Percentiles rank a stretch among this genome's conserved stretches.
Evolutionary conservation across 2,329 filamentous ascomycete species (phyloP).

Genomic region (Colletotrichum abscissum): DNA sequence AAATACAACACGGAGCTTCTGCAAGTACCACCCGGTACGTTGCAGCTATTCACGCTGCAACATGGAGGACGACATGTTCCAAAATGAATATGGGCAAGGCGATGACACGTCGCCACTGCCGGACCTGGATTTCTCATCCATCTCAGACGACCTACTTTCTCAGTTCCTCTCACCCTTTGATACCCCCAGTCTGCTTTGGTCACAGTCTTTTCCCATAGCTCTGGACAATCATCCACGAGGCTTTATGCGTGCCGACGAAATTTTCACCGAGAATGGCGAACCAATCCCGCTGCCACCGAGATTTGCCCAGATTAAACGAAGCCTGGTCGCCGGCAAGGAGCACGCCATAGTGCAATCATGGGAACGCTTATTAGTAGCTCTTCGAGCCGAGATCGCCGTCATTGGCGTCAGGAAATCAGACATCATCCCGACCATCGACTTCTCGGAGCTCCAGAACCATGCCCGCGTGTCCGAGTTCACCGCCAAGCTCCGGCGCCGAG

Average conservation of each 20-base stretch:
- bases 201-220: constrained; percentile 34
- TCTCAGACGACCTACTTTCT: constrained; percentile 26
- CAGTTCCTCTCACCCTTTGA: constrained; percentile 33
- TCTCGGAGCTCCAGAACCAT: constrained; percentile 58
- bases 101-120: constrained; percentile 24
- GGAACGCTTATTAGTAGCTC: constrained; percentile 62
- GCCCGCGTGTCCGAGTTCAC: constrained; percentile 64
- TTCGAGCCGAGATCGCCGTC: constrained; percentile 63
- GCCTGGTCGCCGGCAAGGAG: constrained; percentile 66
- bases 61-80: constrained; percentile 25
- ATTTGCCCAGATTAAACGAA: constrained; percentile 67
- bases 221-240: constrained; percentile 33
- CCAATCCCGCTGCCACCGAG: constrained; percentile 66
- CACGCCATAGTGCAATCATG: constrained; percentile 64
- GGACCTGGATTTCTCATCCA: constrained; percentile 20
- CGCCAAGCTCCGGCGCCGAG: constrained; percentile 45
- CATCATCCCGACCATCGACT: constrained; percentile 68
- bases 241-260: constrained; percentile 32
- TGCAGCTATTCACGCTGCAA: not conserved
- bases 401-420: constrained; percentile 62
- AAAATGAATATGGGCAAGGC: constrained; percentile 9
- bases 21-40: not conserved
- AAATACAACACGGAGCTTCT: constrained; percentile 5
- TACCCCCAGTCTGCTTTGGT: constrained; percentile 36
- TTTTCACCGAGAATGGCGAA: constrained; percentile 33